Conservation (phyloP, 2,329 filamentous ascomycete species). For the Leptographium radiaticola region DNA sequence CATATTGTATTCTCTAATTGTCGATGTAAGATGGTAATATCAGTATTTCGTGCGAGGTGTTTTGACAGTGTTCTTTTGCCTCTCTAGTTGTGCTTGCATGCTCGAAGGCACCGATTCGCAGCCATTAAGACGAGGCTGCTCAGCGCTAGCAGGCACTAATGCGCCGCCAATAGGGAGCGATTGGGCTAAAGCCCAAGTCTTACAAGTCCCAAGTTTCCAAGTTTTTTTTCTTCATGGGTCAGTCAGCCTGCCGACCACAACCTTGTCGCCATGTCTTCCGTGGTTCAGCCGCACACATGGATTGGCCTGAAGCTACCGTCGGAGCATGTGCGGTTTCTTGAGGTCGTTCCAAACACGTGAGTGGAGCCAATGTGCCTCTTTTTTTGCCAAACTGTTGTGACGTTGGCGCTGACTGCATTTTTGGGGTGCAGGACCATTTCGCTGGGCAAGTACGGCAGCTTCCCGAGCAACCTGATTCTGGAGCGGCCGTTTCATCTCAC, state of each 20-base stretch:
- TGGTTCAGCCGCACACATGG: conserved; percentile 47
- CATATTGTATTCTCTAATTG: too few relatives aligned
- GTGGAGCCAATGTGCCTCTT: conserved; percentile 15
- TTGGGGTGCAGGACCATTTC: conserved; percentile 56
- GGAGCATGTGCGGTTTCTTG: conserved; percentile 42
- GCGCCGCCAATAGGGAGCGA: neutral
- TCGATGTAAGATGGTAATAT: too few relatives aligned
- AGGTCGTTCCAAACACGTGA: conserved; percentile 48
- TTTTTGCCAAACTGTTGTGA: neutral
- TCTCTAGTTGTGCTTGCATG: too few relatives aligned
- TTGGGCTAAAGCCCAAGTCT: neutral
- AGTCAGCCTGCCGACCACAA: neutral
- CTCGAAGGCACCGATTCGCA: neutral
- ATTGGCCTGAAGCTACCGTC: conserved; percentile 46
- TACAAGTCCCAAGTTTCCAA: neutral
- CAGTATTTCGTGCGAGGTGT: too few relatives aligned
- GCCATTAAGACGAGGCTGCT: neutral
- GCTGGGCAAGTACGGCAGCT: conserved; percentile 84
- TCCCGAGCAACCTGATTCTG: conserved; percentile 78
- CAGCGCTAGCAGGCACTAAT: neutral
- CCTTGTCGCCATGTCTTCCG: conserved; percentile 8
- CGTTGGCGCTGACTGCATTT: conserved; percentile 3
- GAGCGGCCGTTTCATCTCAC: conserved; percentile 86
- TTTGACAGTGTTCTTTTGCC: too few relatives aligned
- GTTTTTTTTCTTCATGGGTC: neutral